Percentiles rank a stretch among this genome's conserved stretches.
phyloP scores from a whole-genome alignment of 164 flowering plant genomes.

The Kalanchoe fedtschenkoi region DNA sequence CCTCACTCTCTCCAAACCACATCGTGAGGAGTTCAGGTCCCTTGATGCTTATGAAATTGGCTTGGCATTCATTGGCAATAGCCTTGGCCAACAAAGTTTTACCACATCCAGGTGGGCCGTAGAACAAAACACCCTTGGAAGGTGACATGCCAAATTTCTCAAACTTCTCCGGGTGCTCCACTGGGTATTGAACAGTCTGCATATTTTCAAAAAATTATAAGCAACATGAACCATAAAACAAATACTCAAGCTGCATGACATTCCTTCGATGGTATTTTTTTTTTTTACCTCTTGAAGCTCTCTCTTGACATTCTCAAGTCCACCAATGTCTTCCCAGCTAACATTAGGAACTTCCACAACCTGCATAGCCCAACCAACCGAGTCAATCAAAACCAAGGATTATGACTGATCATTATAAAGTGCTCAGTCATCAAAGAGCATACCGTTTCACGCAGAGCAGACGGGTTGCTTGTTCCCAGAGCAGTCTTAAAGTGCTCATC shows the following conservation, averaged over 20 bases:
- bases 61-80: conserved; percentile 35
- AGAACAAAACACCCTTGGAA: conserved; percentile 29
- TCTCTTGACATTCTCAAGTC: conserved; percentile 25
- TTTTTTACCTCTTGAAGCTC: conserved; percentile 22
- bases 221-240: background rate
- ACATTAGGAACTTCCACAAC: conserved; percentile 29
- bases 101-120: conserved; percentile 39
- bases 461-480: conserved; percentile 25
- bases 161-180: conserved; percentile 31
- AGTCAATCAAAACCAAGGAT: background rate
- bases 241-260: background rate
- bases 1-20: conserved; percentile 46
- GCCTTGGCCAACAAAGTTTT: conserved; percentile 33
- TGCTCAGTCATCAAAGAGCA: background rate
- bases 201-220: background rate
- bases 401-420: background rate
- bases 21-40: conserved; percentile 34
- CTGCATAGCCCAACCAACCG: conserved; percentile 6
- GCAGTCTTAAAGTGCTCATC: conserved; percentile 26
- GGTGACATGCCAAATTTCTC: conserved; percentile 38
- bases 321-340: conserved; percentile 28
- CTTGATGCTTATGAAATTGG: conserved; percentile 33
- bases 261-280: too few relatives aligned
- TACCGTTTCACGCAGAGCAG: conserved; percentile 27
- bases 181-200: conserved; percentile 23